phyloP scores from a whole-genome alignment of 495 filamentous ascomycete genomes.

The Evansstolkia leycettana region DNA sequence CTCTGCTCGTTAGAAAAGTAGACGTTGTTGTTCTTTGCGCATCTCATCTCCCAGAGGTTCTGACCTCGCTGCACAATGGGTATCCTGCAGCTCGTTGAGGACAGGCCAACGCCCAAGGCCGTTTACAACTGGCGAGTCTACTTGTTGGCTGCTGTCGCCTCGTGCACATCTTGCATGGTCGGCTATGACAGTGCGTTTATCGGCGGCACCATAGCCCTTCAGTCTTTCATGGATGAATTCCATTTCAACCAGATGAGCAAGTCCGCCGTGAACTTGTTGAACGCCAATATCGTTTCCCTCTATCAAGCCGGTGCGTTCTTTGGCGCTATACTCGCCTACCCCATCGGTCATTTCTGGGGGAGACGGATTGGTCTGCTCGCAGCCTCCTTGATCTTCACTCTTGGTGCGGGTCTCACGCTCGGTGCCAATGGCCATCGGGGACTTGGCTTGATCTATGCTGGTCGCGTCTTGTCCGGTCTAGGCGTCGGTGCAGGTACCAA shows the following conservation, averaged over 20 bases:
- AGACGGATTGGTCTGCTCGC: slow-evolving; percentile 38
- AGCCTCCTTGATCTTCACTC: slow-evolving; percentile 42
- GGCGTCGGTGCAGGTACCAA: slow-evolving; percentile 69
- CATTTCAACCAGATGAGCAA: slow-evolving; percentile 31
- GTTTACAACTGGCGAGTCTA: slow-evolving; percentile 77
- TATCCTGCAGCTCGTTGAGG: slow-evolving; percentile 51
- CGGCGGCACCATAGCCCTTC: slow-evolving; percentile 54
- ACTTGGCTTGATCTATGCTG: slow-evolving; percentile 51
- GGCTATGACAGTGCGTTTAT: slow-evolving; percentile 68
- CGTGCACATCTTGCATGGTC: slow-evolving; percentile 62
- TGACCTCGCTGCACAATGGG: slow-evolving; percentile 33
- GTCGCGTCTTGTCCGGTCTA: slow-evolving; percentile 61
- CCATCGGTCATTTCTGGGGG: slow-evolving; percentile 42
- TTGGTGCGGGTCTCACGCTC: slow-evolving; percentile 54
- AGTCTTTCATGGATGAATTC: slow-evolving; percentile 53
- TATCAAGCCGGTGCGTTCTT: slow-evolving; percentile 63
- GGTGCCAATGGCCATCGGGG: slow-evolving; percentile 45
- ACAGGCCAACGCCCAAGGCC: slow-evolving; percentile 50
- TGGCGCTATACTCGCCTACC: slow-evolving; percentile 46
- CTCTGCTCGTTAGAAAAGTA: too few species aligned
- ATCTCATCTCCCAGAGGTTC: too few species aligned
- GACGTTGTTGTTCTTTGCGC: too few species aligned
- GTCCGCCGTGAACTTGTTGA: slow-evolving; percentile 35
- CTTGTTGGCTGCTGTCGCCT: slow-evolving; percentile 51
- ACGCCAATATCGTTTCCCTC: slow-evolving; percentile 56